Conservation (phyloP, 495 filamentous ascomycete genomes). For the Copromyces sp. region DNA sequence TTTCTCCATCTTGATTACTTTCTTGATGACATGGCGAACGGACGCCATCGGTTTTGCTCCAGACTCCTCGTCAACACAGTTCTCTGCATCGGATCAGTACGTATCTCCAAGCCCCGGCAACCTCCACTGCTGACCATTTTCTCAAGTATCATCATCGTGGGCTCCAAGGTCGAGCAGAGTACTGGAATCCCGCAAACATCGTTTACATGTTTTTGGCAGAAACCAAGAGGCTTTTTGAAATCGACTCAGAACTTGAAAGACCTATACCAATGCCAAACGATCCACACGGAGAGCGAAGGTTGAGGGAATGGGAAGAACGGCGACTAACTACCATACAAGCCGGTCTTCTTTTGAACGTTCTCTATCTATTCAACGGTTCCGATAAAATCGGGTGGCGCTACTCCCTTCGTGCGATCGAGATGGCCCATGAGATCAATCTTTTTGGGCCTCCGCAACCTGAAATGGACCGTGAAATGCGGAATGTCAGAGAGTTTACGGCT, state of each 20-base stretch:
- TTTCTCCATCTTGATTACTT: slow-evolving; percentile 30
- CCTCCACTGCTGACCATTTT: neutral
- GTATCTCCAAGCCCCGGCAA: slow-evolving; percentile 3
- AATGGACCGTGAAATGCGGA: slow-evolving; percentile 6
- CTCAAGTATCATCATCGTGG: slow-evolving; percentile 23
- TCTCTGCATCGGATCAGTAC: slow-evolving; percentile 28
- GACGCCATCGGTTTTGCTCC: slow-evolving; percentile 25
- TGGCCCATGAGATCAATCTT: slow-evolving; percentile 24
- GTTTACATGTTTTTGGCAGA: slow-evolving; percentile 32
- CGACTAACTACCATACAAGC: slow-evolving; percentile 29
- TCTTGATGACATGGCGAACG: slow-evolving; percentile 25
- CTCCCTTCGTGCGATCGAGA: slow-evolving; percentile 21
- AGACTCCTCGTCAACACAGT: slow-evolving; percentile 27
- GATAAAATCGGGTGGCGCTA: slow-evolving; percentile 29
- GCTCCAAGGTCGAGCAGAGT: slow-evolving; percentile 20
- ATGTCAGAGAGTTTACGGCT: slow-evolving; percentile 24
- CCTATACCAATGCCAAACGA: slow-evolving; percentile 10
- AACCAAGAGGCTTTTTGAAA: slow-evolving; percentile 28
- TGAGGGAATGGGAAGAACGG: slow-evolving; percentile 13
- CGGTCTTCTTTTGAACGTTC: slow-evolving; percentile 18
- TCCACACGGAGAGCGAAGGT: slow-evolving; percentile 9
- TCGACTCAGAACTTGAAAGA: slow-evolving; percentile 14
- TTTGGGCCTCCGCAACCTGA: slow-evolving; percentile 5
- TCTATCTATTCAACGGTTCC: slow-evolving; percentile 22
- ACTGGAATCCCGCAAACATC: slow-evolving; percentile 28